Conservation (phyloP, 495 filamentous ascomycete species). For the Coniosporium apollinis region DNA sequence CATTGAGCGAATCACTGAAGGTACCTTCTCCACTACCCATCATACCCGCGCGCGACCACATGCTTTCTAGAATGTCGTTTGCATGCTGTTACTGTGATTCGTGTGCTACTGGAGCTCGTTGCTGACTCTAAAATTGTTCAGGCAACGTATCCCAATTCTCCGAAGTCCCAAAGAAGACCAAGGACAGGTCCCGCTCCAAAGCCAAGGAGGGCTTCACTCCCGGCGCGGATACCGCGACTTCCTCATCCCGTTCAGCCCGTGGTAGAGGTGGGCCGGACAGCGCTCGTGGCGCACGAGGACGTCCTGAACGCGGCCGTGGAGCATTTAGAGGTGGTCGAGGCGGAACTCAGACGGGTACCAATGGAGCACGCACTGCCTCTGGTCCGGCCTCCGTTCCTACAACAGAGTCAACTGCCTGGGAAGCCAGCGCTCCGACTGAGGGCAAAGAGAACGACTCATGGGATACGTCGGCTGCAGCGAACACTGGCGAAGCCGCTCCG, state of each 20-base stretch:
- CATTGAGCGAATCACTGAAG: conserved; percentile 80
- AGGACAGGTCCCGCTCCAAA: conserved; percentile 70
- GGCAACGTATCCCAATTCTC: conserved; percentile 87
- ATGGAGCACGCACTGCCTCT: conserved; percentile 17
- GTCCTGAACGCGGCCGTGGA: conserved; percentile 61
- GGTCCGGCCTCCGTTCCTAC: conserved; percentile 17
- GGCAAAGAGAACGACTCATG: conserved; percentile 13
- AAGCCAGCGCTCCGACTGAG: conserved; percentile 9
- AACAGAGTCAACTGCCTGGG: conserved; percentile 22
- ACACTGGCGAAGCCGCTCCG: conserved; percentile 7
- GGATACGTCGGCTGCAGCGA: conserved; percentile 15
- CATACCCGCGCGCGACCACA: too few relatives aligned
- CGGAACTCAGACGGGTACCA: conserved; percentile 40
- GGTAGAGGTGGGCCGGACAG: conserved; percentile 49
- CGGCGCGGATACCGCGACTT: conserved; percentile 31
- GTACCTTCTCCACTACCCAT: conserved; percentile 45
- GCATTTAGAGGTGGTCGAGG: conserved; percentile 49
- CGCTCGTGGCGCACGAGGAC: conserved; percentile 47
- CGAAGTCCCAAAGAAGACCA: conserved; percentile 84
- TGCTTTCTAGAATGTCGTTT: too few relatives aligned
- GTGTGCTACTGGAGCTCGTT: too few relatives aligned
- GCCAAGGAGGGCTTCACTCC: conserved; percentile 43
- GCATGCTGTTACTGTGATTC: too few relatives aligned
- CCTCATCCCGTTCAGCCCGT: conserved; percentile 41
- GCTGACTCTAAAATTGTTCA: too few relatives aligned